A percentile compares a stretch with the other conserved stretches of the same genome.
phyloP scores from a whole-genome alignment of 768 basidiomycete species.

The Mycena olivaceomarginata region DNA sequence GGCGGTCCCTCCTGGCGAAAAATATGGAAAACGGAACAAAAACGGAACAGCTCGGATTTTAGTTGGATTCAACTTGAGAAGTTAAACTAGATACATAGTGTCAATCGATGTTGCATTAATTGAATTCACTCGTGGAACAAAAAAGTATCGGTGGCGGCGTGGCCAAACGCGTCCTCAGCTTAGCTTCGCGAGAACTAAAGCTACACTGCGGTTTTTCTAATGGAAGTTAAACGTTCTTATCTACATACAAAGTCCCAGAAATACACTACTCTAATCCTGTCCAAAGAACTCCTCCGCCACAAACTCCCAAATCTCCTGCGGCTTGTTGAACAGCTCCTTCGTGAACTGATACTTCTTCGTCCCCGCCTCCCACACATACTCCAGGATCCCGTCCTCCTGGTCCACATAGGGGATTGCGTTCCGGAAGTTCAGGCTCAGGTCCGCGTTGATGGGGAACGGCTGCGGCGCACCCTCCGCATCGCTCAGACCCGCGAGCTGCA shows the following conservation, averaged over 20 bases:
- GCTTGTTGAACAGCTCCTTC: slow-evolving; percentile 32
- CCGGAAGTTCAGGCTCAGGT: slow-evolving; percentile 37
- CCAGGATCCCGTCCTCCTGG: slow-evolving; percentile 28
- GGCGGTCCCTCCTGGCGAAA: too few species aligned
- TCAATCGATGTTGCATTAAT: too few species aligned
- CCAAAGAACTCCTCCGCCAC: slow-evolving; percentile 42
- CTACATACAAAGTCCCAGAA: slow-evolving; percentile 3
- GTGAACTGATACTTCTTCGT: slow-evolving; percentile 44
- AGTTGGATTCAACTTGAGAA: too few species aligned
- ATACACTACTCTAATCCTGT: slow-evolving; percentile 2
- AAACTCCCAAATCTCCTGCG: slow-evolving; percentile 42
- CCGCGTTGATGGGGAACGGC: slow-evolving; percentile 40
- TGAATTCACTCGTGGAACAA: too few species aligned
- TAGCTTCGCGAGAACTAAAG: too few species aligned
- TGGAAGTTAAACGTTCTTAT: neutral
- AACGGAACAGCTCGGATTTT: too few species aligned
- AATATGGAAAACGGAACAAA: too few species aligned
- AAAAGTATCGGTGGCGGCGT: too few species aligned
- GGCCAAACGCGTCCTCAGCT: too few species aligned
- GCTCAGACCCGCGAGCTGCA: slow-evolving; percentile 31
- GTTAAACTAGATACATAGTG: too few species aligned
- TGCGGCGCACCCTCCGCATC: slow-evolving; percentile 34
- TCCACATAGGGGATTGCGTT: slow-evolving; percentile 41
- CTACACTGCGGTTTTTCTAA: too few species aligned
- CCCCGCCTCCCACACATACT: slow-evolving; percentile 34